Evolutionary conservation across 2,329 filamentous ascomycete species (phyloP).

Genomic region (Botrytis porri): DNA sequence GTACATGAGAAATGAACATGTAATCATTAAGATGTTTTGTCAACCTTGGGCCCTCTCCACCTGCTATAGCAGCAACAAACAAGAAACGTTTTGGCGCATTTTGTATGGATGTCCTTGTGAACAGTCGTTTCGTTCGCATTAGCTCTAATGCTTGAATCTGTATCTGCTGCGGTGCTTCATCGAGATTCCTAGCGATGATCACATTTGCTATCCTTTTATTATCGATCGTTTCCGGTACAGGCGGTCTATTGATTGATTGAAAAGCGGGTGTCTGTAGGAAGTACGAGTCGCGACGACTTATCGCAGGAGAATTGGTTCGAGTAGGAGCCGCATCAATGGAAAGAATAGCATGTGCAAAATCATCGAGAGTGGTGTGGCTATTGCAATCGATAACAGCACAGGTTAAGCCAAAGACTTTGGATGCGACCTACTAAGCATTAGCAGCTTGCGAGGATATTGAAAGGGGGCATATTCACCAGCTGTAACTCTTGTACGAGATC

Average conservation of each 20-base stretch:
- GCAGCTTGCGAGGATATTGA: not conserved
- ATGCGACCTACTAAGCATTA: constrained; percentile 53
- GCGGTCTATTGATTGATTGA: constrained; percentile 32
- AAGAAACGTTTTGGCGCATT: constrained; percentile 74
- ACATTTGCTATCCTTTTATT: constrained; percentile 70
- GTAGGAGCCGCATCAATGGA: constrained; percentile 31
- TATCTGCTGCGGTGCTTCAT: constrained; percentile 68
- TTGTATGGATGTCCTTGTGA: constrained; percentile 71
- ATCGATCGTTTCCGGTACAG: constrained; percentile 42
- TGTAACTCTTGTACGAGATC: constrained; percentile 71
- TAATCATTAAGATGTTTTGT: constrained; percentile 70
- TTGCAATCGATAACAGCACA: constrained; percentile 71
- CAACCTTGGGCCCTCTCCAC: constrained; percentile 49
- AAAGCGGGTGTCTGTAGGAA: constrained; percentile 34
- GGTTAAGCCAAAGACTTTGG: constrained; percentile 69
- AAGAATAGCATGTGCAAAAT: constrained; percentile 68
- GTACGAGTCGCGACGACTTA: constrained; percentile 37
- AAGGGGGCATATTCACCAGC: constrained; percentile 50
- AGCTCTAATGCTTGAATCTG: constrained; percentile 81
- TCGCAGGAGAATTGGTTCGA: constrained; percentile 31
- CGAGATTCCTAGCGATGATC: constrained; percentile 76
- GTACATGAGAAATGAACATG: constrained; percentile 85
- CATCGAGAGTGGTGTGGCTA: constrained; percentile 70
- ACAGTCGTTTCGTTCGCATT: constrained; percentile 74
- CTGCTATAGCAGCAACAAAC: constrained; percentile 69